Evolutionary conservation across 352 stramenopile genomes (phyloP).

Genomic region (Phytophthora nicotianae): DNA sequence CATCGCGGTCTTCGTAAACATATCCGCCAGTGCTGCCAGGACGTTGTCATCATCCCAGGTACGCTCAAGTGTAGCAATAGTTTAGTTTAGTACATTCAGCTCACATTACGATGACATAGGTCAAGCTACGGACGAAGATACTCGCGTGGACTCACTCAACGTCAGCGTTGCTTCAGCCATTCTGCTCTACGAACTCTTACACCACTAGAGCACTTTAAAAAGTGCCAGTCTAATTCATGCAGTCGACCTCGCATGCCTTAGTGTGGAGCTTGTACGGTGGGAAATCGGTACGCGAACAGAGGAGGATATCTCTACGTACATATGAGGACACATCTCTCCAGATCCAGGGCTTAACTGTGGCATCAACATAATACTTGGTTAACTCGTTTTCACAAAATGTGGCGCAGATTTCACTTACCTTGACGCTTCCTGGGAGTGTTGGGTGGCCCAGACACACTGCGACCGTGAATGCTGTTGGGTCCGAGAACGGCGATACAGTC

Average conservation of each 20-base stretch:
- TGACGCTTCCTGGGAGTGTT: conserved; percentile 30
- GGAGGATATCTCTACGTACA: conserved; percentile 48
- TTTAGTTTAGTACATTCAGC: conserved; percentile 8
- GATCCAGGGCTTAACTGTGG: conserved; percentile 10
- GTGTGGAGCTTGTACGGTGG: conserved; percentile 48
- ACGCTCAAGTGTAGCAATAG: no score
- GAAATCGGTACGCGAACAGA: conserved; percentile 42
- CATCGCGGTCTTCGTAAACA: conserved; percentile 74
- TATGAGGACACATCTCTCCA: conserved; percentile 6
- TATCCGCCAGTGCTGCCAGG: conserved; percentile 75
- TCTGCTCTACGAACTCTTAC: conserved; percentile 80
- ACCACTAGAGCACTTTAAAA: conserved; percentile 43
- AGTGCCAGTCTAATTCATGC: not conserved
- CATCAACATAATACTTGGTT: conserved; percentile 13
- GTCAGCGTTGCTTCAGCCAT: conserved; percentile 80
- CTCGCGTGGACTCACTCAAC: conserved; percentile 81
- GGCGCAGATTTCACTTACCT: conserved; percentile 24
- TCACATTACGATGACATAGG: conserved; percentile 27
- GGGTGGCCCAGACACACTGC: conserved; percentile 46
- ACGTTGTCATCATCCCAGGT: conserved; percentile 79
- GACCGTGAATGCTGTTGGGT: conserved; percentile 50
- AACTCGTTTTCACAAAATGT: not conserved
- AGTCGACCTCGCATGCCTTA: conserved; percentile 25
- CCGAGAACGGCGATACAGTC: conserved; percentile 56
- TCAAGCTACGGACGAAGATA: conserved; percentile 60